Conservation (phyloP, 371 early-diverging fungal genomes). For the Basidiobolus meristosporus region DNA sequence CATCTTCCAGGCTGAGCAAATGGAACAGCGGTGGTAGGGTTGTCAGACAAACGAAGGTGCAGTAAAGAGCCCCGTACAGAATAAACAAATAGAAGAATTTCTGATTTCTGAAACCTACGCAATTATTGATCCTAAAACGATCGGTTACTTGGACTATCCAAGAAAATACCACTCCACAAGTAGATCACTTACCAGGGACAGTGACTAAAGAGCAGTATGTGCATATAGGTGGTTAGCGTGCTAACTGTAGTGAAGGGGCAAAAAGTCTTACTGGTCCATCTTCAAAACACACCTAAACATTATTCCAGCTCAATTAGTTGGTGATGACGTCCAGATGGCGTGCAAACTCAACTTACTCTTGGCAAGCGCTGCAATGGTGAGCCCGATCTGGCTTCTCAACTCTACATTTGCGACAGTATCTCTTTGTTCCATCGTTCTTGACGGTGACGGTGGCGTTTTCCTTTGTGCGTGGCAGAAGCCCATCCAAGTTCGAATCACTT, state of each 20-base stretch:
- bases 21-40: conserved; percentile 10
- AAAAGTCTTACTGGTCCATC: conserved; percentile 15
- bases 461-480: too few species aligned
- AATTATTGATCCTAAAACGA: conserved; percentile 11
- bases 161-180: background rate
- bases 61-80: conserved; percentile 11
- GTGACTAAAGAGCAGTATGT: conserved; percentile 6
- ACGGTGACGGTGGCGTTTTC: conserved; percentile 13
- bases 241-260: background rate
- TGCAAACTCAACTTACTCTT: background rate
- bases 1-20: conserved; percentile 6
- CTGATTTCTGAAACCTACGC: conserved; percentile 16
- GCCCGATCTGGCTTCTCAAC: conserved; percentile 15
- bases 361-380: conserved; percentile 12
- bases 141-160: background rate
- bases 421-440: conserved; percentile 13
- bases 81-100: conserved; percentile 16
- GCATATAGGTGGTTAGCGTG: background rate
- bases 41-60: conserved; percentile 7
- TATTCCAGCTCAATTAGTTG: background rate
- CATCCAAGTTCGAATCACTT: too few species aligned
- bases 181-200: conserved; percentile 10
- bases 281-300: conserved; percentile 12
- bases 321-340: background rate
- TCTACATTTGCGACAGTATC: conserved; percentile 17